Conservation (phyloP, 208 protist genomes). For the Leptomonas seymouri region DNA sequence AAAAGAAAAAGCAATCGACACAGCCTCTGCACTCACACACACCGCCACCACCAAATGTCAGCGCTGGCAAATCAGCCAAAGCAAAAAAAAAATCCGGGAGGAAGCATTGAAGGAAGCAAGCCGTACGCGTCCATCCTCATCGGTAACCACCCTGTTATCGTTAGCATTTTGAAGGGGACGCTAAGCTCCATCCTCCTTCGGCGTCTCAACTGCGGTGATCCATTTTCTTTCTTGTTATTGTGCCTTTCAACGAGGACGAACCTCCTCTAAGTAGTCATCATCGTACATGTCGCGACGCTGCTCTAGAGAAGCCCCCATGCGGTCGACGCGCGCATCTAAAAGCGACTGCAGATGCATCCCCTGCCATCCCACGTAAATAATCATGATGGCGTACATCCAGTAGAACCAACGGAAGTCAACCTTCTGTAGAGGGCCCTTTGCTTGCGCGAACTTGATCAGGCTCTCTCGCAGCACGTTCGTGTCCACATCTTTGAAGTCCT, state of each 20-base stretch:
- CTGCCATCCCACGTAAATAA: constrained; percentile 76
- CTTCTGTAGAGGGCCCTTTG: constrained; percentile 79
- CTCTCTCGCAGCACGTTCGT: constrained; percentile 81
- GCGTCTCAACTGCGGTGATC: too few species aligned
- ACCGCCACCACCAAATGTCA: too few species aligned
- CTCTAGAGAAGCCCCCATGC: constrained; percentile 56
- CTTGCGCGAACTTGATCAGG: constrained; percentile 68
- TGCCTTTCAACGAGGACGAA: constrained; percentile 53
- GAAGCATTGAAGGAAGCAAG: too few species aligned
- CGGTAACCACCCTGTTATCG: too few species aligned
- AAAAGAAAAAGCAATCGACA: too few species aligned
- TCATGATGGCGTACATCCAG: constrained; percentile 88
- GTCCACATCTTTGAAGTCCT: constrained; percentile 83
- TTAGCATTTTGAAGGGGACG: too few species aligned
- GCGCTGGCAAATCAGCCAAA: too few species aligned
- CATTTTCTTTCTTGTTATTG: background rate
- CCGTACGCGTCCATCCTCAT: too few species aligned
- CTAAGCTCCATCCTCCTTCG: too few species aligned
- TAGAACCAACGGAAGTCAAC: constrained; percentile 86
- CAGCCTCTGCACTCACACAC: too few species aligned
- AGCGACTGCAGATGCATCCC: constrained; percentile 57
- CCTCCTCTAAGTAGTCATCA: constrained; percentile 85
- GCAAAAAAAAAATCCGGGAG: too few species aligned
- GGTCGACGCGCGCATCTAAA: constrained; percentile 64
- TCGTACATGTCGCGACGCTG: constrained; percentile 75